Evolutionary conservation across 768 basidiomycete genomes (phyloP), one percentile per base, ranked within the genome.

Genomic region (Termitomyces sp.): DNA sequence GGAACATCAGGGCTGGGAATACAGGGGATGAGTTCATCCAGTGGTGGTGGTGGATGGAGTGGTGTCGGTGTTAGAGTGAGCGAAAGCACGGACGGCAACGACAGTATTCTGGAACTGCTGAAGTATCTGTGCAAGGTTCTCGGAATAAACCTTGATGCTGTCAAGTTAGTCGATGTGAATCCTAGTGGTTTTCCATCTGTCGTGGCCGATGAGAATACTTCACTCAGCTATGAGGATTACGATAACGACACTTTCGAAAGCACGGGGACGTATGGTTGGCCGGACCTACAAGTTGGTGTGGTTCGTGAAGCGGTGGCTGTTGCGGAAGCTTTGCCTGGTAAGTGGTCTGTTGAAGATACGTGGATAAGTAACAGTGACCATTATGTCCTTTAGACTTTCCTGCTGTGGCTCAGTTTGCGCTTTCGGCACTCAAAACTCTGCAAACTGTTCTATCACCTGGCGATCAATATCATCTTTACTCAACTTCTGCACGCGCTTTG

Each of bases 231-330:
- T 30, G 62, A 63, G 64, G 48, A 64, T 24, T 71, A 70, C 33
- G 80, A 79, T 57, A 76, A 79, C 49, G 80, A 81, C 55, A 72
- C 74, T 0, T 59, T 75, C 36, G 72, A 74, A 20, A 69, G 74
- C 33, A 75, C 72, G 27, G 84, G 86, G 61, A 72, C 81, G 5
- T 91, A 86, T 68, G 97, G 97, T 4, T 98, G 96, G 96, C 89
- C 95, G 3, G 93, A 95, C 69, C 76, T 99, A 42, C 96, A 97
- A 75, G 84, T 98, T 18, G 94, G 93, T 24, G 85, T 95, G n/a
- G 79, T 98, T 22, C 83, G 93, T 39, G 97, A 98, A 69, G 93
- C 94, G 0, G 87, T 98, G 22, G 87, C 90, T 0, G 86, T 98
- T 3, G 91, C 93, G 1, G 93, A 98, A 71, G 86, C 93, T 15